These are phyloP conservation scores for Vanrija sp. DNA, from an alignment of 1,284 basidiomycete species.

Conservation along the genomic window DNA sequence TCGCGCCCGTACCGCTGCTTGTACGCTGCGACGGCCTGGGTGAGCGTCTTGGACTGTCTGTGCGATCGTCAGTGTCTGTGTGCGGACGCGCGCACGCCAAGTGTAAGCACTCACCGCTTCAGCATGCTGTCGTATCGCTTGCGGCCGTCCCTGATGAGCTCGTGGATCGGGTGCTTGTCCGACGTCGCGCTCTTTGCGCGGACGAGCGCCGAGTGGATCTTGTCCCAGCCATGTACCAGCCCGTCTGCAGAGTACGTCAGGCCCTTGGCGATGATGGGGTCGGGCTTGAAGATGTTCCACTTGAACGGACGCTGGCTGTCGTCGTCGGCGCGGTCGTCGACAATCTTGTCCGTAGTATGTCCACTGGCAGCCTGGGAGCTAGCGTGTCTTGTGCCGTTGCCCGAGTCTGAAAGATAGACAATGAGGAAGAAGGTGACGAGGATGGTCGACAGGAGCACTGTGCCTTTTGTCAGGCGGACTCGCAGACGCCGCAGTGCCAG, in stretches of 20 bases:
- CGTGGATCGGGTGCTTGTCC: conserved; percentile 40
- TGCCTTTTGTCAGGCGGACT: conserved; percentile 19
- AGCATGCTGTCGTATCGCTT: conserved; percentile 37
- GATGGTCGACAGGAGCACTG: conserved; percentile 15
- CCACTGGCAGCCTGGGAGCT: no score
- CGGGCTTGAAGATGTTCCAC: no score
- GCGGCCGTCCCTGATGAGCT: conserved; percentile 35
- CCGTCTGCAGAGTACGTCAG: conserved; percentile 28
- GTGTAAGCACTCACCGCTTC: conserved; percentile 26
- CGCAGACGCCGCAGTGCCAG: conserved; percentile 13
- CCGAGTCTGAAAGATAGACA: not conserved
- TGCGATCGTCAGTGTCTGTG: not conserved
- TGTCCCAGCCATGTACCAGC: conserved; percentile 31
- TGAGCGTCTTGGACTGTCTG: conserved; percentile 46
- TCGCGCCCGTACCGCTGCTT: conserved; percentile 43
- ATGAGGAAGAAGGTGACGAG: conserved; percentile 8
- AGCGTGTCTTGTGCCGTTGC: not conserved
- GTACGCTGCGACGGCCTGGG: conserved; percentile 49
- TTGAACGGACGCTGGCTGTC: no score
- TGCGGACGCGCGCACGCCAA: not conserved
- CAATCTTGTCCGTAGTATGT: no score
- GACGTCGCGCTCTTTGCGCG: conserved; percentile 8
- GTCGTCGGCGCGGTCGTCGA: no score
- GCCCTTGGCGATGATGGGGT: conserved; percentile 1
- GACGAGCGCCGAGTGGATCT: conserved; percentile 17